Evolutionary conservation across 1,284 basidiomycete genomes (phyloP).

Genomic region (Clitocybe nebularis): DNA sequence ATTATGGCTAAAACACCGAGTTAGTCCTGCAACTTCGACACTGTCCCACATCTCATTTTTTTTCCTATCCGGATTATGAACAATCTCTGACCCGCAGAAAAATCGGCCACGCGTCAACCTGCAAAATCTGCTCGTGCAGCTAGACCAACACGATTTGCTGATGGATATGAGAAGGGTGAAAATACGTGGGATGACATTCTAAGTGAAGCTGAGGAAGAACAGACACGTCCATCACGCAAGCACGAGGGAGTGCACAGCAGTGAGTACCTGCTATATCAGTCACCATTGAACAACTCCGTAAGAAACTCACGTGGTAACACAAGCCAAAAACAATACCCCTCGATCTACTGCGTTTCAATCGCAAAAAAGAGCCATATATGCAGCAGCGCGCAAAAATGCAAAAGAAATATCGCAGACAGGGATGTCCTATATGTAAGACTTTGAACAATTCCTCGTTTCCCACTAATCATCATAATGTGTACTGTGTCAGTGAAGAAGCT

Average conservation of each 20-base stretch:
- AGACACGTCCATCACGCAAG: constrained; percentile 8
- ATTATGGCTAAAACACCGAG: constrained; percentile 2
- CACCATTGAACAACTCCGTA: too few species aligned
- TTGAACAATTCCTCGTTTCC: neutral
- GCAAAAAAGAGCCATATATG: constrained; percentile 25
- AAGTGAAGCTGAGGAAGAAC: constrained; percentile 1
- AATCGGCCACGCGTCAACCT: constrained; percentile 2
- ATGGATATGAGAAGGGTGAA: neutral
- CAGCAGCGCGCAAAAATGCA: constrained; percentile 23
- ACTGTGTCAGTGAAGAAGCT: constrained; percentile 19
- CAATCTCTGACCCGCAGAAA: neutral
- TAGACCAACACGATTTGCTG: neutral
- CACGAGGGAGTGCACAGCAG: constrained; percentile 12
- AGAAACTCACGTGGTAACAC: too few species aligned
- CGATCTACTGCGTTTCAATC: constrained; percentile 18
- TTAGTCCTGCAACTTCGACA: too few species aligned
- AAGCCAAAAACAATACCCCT: too few species aligned
- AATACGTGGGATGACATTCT: constrained; percentile 1
- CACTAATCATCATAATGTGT: constrained; percentile 1
- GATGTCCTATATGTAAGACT: constrained; percentile 21
- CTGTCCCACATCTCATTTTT: too few species aligned
- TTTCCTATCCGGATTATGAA: too few species aligned
- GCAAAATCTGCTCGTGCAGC: constrained; percentile 6
- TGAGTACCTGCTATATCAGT: neutral
- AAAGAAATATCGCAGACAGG: constrained; percentile 24